Conservation (phyloP, 495 filamentous ascomycete species). For the Aspergillus affinis region DNA sequence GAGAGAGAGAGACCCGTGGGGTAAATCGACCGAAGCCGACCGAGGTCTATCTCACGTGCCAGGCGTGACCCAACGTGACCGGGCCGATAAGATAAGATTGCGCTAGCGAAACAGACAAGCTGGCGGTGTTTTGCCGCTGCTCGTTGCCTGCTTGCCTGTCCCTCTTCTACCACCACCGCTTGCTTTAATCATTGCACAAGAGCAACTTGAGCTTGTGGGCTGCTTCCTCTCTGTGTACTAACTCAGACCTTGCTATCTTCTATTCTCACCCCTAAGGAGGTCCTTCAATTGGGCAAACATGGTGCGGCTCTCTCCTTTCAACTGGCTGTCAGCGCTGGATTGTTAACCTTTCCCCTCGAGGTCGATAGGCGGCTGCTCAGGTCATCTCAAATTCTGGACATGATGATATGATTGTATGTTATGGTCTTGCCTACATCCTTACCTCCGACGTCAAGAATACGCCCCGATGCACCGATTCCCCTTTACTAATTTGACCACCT, state of each 20-base stretch:
- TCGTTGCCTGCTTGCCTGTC: slow-evolving; percentile 7
- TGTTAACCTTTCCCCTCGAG: slow-evolving; percentile 21
- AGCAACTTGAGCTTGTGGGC: neutral
- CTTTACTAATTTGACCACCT: slow-evolving; percentile 4
- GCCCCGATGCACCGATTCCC: neutral
- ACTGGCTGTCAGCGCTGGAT: neutral
- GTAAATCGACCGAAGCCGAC: slow-evolving; percentile 19
- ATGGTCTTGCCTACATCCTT: neutral
- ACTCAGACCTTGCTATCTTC: neutral
- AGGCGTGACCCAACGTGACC: slow-evolving; percentile 14
- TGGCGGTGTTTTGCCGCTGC: slow-evolving; percentile 28
- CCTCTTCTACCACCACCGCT: slow-evolving; percentile 8
- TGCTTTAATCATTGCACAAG: neutral
- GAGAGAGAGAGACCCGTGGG: slow-evolving; percentile 13
- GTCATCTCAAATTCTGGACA: slow-evolving; percentile 88
- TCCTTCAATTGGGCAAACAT: slow-evolving; percentile 6
- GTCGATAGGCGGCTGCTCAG: slow-evolving; percentile 62
- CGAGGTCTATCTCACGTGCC: slow-evolving; percentile 33
- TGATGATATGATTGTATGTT: slow-evolving; percentile 99
- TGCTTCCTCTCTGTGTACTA: neutral
- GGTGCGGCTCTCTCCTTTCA: slow-evolving; percentile 5
- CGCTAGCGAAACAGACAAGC: slow-evolving; percentile 29
- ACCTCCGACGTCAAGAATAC: neutral
- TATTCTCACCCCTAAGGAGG: neutral
- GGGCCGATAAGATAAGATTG: slow-evolving; percentile 41